Evolutionary conservation across 306 rosid genomes (phyloP).

Genomic region (Fragaria nilgerrensis): DNA sequence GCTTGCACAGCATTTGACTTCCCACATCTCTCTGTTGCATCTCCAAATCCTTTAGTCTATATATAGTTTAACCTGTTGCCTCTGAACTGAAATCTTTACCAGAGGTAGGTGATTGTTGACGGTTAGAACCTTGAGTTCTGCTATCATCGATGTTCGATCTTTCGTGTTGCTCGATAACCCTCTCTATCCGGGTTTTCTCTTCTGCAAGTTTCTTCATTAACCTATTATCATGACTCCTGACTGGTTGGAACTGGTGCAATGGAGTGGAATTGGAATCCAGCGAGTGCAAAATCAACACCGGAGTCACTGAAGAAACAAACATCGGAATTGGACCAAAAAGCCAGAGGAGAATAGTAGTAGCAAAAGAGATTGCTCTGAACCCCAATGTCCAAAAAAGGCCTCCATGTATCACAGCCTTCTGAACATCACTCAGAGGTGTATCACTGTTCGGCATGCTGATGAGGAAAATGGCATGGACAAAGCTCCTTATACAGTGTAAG

Average conservation of each 20-base stretch:
- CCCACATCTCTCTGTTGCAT: not conserved
- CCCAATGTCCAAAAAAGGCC: conserved; percentile 16
- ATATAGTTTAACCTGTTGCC: not conserved
- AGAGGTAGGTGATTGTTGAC: not conserved
- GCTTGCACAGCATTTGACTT: not conserved
- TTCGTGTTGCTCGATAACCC: not conserved
- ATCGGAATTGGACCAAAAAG: conserved; percentile 13
- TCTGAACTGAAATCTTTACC: not conserved
- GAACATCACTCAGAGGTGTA: conserved; percentile 4
- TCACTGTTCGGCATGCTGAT: conserved; percentile 19
- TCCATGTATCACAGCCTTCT: conserved; percentile 12
- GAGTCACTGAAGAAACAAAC: conserved; percentile 10
- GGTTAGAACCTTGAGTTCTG: not conserved
- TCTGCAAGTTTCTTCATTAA: not conserved
- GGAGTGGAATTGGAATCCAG: conserved; percentile 13
- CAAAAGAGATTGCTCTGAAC: conserved; percentile 11
- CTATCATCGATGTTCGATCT: not conserved
- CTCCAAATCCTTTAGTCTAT: not conserved
- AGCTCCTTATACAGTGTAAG: conserved; percentile 11
- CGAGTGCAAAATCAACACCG: conserved; percentile 3
- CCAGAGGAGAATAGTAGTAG: conserved; percentile 15
- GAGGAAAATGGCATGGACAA: conserved; percentile 21
- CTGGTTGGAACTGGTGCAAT: conserved; percentile 13
- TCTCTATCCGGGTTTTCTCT: not conserved
- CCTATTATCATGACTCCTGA: not conserved